Percentiles rank a stretch among this genome's conserved stretches.
Evolutionary conservation across 352 stramenopile genomes (phyloP).

Genomic region (Pythium scleroteichum): DNA sequence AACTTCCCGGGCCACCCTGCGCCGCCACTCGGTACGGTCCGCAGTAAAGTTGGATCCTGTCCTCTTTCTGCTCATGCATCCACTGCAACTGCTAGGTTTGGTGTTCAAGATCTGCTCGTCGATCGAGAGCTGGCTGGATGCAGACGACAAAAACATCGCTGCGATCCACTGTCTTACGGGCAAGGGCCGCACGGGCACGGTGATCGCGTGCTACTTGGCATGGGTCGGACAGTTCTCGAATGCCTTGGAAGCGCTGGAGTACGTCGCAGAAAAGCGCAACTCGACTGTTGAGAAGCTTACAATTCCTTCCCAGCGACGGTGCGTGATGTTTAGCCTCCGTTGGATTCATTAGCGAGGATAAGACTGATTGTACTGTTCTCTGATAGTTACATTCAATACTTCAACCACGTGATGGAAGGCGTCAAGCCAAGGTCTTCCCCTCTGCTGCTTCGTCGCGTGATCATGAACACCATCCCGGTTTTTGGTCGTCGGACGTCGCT

Average conservation of each 20-base stretch:
- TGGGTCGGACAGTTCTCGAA: conserved; percentile 94
- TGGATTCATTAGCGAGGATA: neutral
- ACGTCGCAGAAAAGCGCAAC: conserved; percentile 89
- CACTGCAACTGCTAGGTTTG: conserved; percentile 51
- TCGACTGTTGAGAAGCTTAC: conserved; percentile 92
- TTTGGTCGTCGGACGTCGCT: conserved; percentile 74
- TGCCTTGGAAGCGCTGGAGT: conserved; percentile 92
- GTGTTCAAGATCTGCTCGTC: conserved; percentile 97
- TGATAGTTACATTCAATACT: conserved; percentile 96
- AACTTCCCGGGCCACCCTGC: conserved; percentile 97
- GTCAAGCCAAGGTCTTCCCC: conserved; percentile 94
- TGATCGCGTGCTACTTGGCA: conserved; percentile 95
- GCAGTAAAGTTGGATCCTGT: neutral
- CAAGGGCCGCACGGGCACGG: conserved; percentile 93
- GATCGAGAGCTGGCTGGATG: conserved; percentile 97
- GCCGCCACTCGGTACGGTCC: conserved; percentile 86
- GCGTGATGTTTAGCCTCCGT: conserved; percentile 16
- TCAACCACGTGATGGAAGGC: conserved; percentile 97
- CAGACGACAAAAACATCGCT: conserved; percentile 95
- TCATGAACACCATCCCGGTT: conserved; percentile 94
- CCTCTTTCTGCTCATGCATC: neutral
- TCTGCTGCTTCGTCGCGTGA: conserved; percentile 93
- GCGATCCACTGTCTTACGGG: conserved; percentile 97
- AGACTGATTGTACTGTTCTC: neutral
- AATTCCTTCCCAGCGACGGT: conserved; percentile 95